Base-by-base conservation (phyloP, 768 basidiomycete species). In the Mycena epipterygia region DNA sequence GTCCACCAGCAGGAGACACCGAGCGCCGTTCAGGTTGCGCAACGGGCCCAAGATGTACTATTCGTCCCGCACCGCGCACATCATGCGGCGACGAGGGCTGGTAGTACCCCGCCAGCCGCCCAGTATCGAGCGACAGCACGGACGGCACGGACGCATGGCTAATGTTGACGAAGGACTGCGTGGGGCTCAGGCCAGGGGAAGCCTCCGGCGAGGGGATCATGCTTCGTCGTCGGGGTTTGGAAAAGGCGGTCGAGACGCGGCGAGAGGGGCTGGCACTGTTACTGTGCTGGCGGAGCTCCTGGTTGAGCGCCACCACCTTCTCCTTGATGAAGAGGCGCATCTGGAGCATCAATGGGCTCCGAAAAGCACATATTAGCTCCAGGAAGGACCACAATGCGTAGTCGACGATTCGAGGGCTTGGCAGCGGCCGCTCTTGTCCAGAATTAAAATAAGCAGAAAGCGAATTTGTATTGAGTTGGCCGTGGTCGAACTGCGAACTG, bases 331-430 rank as follows among this genome's bases (percentile, higher is more conserved):
- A 86, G 3, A 89, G 79, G 29, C 90, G 90, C 80, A 94, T 84
- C 71, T 93, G 92, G 32, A 91, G 80, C 60, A 87, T 81, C 32
- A 95, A 83, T 0, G 93, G 92, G 42, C 81, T 89, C 21, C 91
- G 86, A 74, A 86, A 88, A 1, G 89, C 84, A 71, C 89, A 91
- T 21, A 92, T 77, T 62, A 92, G 84, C 74, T 93, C 91, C 30
- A 94, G 79, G 32, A 90, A 77, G 4, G 93, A 94, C 93, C 93
- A 94, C 1, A 91, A 82, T 12, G 88, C 80, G 72, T 93, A 94
- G 77, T 95, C 93, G 7, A 93, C 81, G 29, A 91, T 81, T 32
- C 91, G 85, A 4, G 92, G 92, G 46, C 79, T 81, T 32, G 75
- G 73, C 56, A 78, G 76, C 48, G 75, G 64, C 59, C 68, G 74